A percentile compares a stretch with the other conserved stretches of the same genome.
phyloP scores from a whole-genome alignment of 23 red algal genomes.

The Agarophyton chilense region DNA sequence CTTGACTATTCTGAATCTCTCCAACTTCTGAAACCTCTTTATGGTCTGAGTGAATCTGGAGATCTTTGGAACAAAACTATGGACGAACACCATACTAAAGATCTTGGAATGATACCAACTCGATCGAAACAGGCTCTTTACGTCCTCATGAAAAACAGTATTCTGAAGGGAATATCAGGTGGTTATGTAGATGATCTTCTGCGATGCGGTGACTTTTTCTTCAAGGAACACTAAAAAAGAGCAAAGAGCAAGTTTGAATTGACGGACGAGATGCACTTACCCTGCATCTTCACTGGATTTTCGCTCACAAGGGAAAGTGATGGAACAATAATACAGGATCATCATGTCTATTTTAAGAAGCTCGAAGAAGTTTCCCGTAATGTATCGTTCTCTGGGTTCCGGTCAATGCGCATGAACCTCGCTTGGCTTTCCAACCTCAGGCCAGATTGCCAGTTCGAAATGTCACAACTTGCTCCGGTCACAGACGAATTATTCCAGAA shows the following conservation, averaged over 20 bases:
- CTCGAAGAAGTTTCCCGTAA: conserved; percentile 25
- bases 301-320: too few relatives aligned
- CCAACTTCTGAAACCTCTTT: background rate
- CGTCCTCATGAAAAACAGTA: too few relatives aligned
- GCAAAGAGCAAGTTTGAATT: too few relatives aligned
- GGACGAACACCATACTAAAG: background rate
- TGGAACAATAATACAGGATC: too few relatives aligned
- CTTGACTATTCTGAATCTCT: background rate
- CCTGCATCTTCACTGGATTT: too few relatives aligned
- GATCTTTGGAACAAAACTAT: background rate
- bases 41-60: conserved; percentile 20
- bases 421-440: conserved; percentile 55
- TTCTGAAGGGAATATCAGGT: too few relatives aligned
- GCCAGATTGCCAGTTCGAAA: conserved; percentile 11
- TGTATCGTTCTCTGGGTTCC: conserved; percentile 19
- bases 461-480: conserved; percentile 35
- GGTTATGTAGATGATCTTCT: too few relatives aligned
- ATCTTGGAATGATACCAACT: background rate
- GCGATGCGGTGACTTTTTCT: too few relatives aligned
- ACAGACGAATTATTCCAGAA: conserved; percentile 23
- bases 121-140: background rate
- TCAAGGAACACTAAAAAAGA: too few relatives aligned
- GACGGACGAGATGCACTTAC: too few relatives aligned
- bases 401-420: conserved; percentile 56
- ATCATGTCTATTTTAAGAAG: conserved; percentile 28